Conservation (phyloP, 441 rosid species). For the Adansonia madagascariensis region DNA sequence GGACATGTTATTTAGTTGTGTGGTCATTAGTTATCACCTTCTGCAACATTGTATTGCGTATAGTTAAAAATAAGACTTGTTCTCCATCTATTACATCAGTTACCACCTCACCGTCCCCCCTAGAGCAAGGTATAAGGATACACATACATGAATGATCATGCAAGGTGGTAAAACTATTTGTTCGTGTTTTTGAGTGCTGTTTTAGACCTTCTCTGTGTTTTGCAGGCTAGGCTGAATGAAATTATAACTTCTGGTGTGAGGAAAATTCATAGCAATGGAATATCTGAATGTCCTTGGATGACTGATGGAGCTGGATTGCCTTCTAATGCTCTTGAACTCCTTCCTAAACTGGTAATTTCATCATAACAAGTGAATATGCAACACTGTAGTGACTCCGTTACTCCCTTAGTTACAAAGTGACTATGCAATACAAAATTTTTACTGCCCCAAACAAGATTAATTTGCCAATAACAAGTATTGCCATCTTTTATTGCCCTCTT, state of each 20-base stretch:
- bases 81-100: background rate
- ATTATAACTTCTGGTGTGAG: constrained; percentile 70
- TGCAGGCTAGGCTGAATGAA: constrained; percentile 92
- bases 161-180: background rate
- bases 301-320: constrained; percentile 98
- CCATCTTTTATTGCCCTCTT: background rate
- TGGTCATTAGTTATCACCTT: constrained; percentile 8
- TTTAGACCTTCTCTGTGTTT: constrained; percentile 16
- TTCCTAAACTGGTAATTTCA: constrained; percentile 69
- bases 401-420: background rate
- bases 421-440: background rate
- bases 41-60: background rate
- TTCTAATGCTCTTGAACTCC: constrained; percentile 80
- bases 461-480: background rate
- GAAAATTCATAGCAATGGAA: constrained; percentile 48
- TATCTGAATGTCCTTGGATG: constrained; percentile 93
- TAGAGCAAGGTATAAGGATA: background rate
- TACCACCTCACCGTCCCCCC: background rate
- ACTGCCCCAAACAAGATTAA: background rate
- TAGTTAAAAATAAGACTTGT: background rate
- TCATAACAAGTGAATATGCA: constrained; percentile 11
- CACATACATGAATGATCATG: background rate
- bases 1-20: background rate
- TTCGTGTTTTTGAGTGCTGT: constrained; percentile 5
- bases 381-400: background rate